Base-by-base conservation (phyloP, 495 filamentous ascomycete genomes). In the Xylaria bambusicola region DNA sequence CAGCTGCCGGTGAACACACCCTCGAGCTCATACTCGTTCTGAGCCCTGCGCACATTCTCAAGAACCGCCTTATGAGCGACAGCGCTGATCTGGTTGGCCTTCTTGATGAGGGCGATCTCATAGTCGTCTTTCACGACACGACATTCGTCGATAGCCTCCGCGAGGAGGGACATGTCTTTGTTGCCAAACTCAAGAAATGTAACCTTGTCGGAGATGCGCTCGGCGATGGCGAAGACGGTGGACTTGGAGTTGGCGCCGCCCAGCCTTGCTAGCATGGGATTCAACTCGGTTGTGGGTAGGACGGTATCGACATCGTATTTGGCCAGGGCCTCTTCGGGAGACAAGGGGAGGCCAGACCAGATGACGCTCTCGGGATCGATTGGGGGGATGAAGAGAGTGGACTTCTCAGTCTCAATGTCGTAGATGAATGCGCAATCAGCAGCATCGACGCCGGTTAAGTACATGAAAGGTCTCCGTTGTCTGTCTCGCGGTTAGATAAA, bases 401-500 rank as follows among this genome's bases (percentile, higher is more conserved):
- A 82, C 64, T 86, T 83, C 61, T 82, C 78, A 20, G 80, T 79
- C 45, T 79, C 75, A 47, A 96, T 84, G 63, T 94, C 85, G 79
- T 98, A 96, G 53, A 88, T 83, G 52, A 93, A 80, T 71, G 85
- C 88, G 66, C 87, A 88, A 73, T 98, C 93, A 49, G 91, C 85
- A 21, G 93, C 79, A 27, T 84, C 75, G 71, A 91, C 96, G 64
- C 95, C 95, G 15, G 91, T 91, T 24, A 99, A 80, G 75, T 99
- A 98, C 84, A 89, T 97, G 79, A 99, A 98, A 66, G 84, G 86
- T 51, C 95, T 88, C 65, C 93, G 88, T 75, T 99, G 95, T 62
- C 89, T 88, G 15, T 60, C 17, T 51, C n/a, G 20, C 8, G 23
- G 17, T 60, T 20, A 45, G 40, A 38, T 9, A n/a, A 1, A 6